These are phyloP conservation scores for Carallia pectinifolia DNA, from an alignment of 345 rosid genomes.

Conservation along the genomic window DNA sequence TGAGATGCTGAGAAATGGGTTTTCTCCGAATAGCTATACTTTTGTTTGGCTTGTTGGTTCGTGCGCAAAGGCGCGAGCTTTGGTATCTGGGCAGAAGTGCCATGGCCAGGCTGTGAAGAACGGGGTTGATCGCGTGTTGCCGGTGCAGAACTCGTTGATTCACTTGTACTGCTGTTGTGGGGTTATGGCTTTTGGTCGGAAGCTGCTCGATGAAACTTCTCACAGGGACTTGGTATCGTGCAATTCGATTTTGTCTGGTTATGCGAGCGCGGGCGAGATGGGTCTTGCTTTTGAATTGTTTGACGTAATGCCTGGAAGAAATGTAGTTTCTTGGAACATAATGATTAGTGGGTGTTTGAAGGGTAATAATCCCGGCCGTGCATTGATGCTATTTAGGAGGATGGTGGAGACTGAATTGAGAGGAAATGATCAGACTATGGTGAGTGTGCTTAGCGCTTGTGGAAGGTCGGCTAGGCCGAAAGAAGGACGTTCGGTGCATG, in stretches of 20 bases:
- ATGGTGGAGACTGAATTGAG: constrained; percentile 42
- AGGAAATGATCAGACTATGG: constrained; percentile 45
- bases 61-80: constrained; percentile 32
- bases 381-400: constrained; percentile 56
- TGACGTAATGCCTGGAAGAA: constrained; percentile 45
- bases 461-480: constrained; percentile 59
- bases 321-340: constrained; percentile 56
- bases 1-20: constrained; percentile 42
- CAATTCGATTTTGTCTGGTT: constrained; percentile 42
- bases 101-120: constrained; percentile 62
- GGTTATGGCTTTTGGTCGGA: constrained; percentile 33
- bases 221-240: constrained; percentile 53
- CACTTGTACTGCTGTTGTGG: constrained; percentile 48
- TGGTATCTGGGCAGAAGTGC: constrained; percentile 40
- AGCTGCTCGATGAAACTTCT: constrained; percentile 56
- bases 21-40: constrained; percentile 57
- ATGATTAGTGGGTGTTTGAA: constrained; percentile 54
- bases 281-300: constrained; percentile 47
- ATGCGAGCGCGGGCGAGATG: constrained; percentile 32
- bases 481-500: constrained; percentile 77
- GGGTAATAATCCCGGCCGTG: constrained; percentile 9
- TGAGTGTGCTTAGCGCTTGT: constrained; percentile 48
- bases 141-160: constrained; percentile 58
- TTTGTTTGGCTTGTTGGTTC: constrained; percentile 51
- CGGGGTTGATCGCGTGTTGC: constrained; percentile 50